A percentile compares a stretch with the other conserved stretches of the same genome.
phyloP scores from a whole-genome alignment of 371 early-diverging fungal species.

The Blakeslea trispora region DNA sequence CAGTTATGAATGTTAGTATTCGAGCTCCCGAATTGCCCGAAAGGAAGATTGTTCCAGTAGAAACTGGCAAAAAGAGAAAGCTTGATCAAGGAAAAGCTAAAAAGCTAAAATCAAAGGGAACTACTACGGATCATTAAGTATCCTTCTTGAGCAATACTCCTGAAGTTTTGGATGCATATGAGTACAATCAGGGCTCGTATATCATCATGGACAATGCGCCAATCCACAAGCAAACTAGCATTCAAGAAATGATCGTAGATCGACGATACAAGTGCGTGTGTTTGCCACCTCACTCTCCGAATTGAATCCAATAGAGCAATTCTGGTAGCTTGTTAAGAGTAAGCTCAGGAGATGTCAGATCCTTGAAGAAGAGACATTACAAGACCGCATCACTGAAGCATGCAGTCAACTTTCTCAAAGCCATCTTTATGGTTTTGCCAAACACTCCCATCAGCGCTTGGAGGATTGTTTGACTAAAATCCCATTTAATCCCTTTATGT shows the following conservation, averaged over 20 bases:
- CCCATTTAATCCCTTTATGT: conserved; percentile 1
- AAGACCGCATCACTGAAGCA: background rate
- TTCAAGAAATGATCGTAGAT: conserved; percentile 8
- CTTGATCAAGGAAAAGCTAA: conserved; percentile 3
- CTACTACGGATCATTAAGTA: conserved; percentile 6
- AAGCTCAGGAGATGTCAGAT: background rate
- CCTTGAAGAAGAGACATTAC: background rate
- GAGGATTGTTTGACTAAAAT: conserved; percentile 7
- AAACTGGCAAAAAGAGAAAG: background rate
- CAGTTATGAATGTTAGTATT: conserved; percentile 4
- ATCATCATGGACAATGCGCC: conserved; percentile 17
- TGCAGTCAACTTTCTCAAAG: background rate
- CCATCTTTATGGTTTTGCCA: conserved; percentile 9
- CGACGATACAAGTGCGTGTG: conserved; percentile 16
- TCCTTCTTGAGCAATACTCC: conserved; percentile 1
- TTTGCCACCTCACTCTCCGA: conserved; percentile 12
- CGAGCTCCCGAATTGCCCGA: background rate
- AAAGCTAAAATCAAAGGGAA: conserved; percentile 1
- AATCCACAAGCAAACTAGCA: conserved; percentile 6
- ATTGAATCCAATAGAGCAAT: conserved; percentile 13
- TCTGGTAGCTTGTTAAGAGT: background rate
- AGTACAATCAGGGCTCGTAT: conserved; percentile 12
- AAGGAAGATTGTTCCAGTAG: background rate
- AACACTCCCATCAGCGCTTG: conserved; percentile 4
- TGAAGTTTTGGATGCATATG: conserved; percentile 4